A percentile compares a stretch with the other conserved stretches of the same genome.
Evolutionary conservation across 2,329 filamentous ascomycete genomes (phyloP).

Genomic region (Monosporascus ibericus): DNA sequence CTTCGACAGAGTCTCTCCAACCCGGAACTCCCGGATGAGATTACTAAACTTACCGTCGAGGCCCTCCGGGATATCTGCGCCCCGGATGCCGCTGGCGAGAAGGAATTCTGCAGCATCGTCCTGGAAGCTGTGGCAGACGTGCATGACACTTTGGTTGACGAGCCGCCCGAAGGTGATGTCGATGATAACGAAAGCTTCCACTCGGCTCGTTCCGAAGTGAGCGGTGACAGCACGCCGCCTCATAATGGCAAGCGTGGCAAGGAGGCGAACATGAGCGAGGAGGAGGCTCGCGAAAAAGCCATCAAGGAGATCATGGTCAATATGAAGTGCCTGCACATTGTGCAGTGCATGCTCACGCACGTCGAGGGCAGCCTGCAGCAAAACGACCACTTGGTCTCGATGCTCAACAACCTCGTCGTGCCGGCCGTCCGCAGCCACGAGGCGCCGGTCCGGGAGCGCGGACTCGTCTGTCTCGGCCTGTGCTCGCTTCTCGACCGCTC

Average conservation of each 20-base stretch:
- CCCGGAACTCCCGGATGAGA: slow-evolving; percentile 83
- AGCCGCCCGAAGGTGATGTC: slow-evolving; percentile 37
- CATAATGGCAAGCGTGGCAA: slow-evolving; percentile 37
- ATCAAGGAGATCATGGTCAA: slow-evolving; percentile 92
- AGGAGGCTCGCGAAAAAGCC: slow-evolving; percentile 65
- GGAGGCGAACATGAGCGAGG: slow-evolving; percentile 47
- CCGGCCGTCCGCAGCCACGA: slow-evolving; percentile 92
- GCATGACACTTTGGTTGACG: slow-evolving; percentile 83
- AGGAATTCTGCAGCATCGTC: slow-evolving; percentile 78
- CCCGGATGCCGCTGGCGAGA: slow-evolving; percentile 64
- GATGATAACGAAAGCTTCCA: slow-evolving; percentile 79
- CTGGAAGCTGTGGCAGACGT: slow-evolving; percentile 94
- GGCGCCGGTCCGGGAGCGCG: slow-evolving; percentile 84
- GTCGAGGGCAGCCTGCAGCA: slow-evolving; percentile 82
- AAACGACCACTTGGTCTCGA: slow-evolving; percentile 88
- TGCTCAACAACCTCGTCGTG: slow-evolving; percentile 95
- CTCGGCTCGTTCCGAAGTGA: slow-evolving; percentile 82
- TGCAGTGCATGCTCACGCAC: slow-evolving; percentile 95
- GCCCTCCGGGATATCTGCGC: slow-evolving; percentile 80
- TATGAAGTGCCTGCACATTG: slow-evolving; percentile 96
- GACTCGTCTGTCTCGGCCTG: slow-evolving; percentile 81
- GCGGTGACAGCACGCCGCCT: slow-evolving; percentile 54
- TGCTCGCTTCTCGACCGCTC: slow-evolving; percentile 89
- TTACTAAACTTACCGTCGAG: slow-evolving; percentile 81
- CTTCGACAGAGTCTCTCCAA: slow-evolving; percentile 80